These are phyloP conservation scores for rapeseed (Brassica napus) DNA, from an alignment of 345 rosid species.

Conservation along the genomic window DNA sequence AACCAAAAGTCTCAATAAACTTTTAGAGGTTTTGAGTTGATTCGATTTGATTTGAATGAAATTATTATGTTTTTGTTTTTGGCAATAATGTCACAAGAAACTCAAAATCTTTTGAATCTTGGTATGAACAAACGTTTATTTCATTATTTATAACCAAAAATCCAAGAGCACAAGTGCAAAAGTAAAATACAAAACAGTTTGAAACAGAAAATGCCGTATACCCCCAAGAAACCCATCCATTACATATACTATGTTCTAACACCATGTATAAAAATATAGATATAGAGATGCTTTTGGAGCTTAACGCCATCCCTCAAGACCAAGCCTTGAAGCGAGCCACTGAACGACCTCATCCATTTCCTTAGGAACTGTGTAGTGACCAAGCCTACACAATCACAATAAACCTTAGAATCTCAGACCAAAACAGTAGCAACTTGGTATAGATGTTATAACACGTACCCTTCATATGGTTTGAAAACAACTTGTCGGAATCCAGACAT, in stretches of 20 bases:
- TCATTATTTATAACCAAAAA: constrained; percentile 35
- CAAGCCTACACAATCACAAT: constrained; percentile 56
- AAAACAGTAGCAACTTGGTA: not conserved
- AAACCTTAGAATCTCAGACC: constrained; percentile 7
- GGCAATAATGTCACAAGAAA: constrained; percentile 29
- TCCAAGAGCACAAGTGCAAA: constrained; percentile 13
- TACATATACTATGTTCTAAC: constrained; percentile 24
- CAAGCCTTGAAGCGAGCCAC: constrained; percentile 71
- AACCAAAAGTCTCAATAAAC: constrained; percentile 40
- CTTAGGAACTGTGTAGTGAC: constrained; percentile 84
- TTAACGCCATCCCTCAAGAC: constrained; percentile 67
- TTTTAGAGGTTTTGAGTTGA: not conserved
- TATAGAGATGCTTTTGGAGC: constrained; percentile 12
- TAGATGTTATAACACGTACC: not conserved
- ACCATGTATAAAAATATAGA: constrained; percentile 12
- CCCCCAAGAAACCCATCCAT: constrained; percentile 38
- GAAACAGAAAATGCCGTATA: constrained; percentile 30
- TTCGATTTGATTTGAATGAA: not conserved
- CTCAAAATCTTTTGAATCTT: constrained; percentile 24
- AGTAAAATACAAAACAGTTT: constrained; percentile 5
- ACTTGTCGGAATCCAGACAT: constrained; percentile 52
- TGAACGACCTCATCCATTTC: constrained; percentile 79
- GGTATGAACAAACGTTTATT: constrained; percentile 18
- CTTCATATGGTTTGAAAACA: constrained; percentile 37
- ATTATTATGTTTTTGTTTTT: constrained; percentile 4